A percentile compares a stretch with the other conserved stretches of the same genome.
Evolutionary conservation across 164 flowering plant species (phyloP).

Genomic region (Santalum album): DNA sequence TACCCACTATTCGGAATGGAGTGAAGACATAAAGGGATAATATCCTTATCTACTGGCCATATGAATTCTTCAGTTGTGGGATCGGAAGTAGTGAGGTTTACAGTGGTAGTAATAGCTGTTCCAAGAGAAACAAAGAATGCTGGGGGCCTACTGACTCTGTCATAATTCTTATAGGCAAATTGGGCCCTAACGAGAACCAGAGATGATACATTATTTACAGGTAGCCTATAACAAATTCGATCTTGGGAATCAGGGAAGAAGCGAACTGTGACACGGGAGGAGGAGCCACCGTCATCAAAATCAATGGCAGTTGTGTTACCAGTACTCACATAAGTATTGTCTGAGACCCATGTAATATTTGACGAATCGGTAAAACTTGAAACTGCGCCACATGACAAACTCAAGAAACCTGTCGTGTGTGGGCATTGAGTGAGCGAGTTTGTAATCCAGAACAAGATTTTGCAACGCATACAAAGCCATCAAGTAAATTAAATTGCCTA

Average conservation of each 20-base stretch:
- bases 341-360: slow-evolving; percentile 65
- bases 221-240: slow-evolving; percentile 54
- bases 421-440: background rate
- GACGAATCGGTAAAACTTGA: slow-evolving; percentile 35
- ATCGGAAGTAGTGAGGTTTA: slow-evolving; percentile 48
- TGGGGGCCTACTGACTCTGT: slow-evolving; percentile 55
- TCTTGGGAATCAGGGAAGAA: slow-evolving; percentile 45
- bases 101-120: slow-evolving; percentile 33
- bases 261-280: slow-evolving; percentile 38
- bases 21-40: slow-evolving; percentile 51
- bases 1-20: slow-evolving; percentile 44
- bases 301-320: slow-evolving; percentile 37
- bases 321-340: slow-evolving; percentile 31
- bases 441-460: background rate
- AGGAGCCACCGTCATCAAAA: slow-evolving; percentile 28
- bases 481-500: too few relatives aligned
- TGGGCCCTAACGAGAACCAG: slow-evolving; percentile 53
- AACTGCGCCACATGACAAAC: slow-evolving; percentile 65
- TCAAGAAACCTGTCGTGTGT: slow-evolving; percentile 54
- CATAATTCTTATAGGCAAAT: slow-evolving; percentile 77
- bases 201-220: slow-evolving; percentile 41
- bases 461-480: too few relatives aligned
- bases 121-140: slow-evolving; percentile 74
- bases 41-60: slow-evolving; percentile 54
- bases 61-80: slow-evolving; percentile 76